Base-by-base conservation (phyloP, 805 yeast genomes). In the Saturnispora galanensis region DNA sequence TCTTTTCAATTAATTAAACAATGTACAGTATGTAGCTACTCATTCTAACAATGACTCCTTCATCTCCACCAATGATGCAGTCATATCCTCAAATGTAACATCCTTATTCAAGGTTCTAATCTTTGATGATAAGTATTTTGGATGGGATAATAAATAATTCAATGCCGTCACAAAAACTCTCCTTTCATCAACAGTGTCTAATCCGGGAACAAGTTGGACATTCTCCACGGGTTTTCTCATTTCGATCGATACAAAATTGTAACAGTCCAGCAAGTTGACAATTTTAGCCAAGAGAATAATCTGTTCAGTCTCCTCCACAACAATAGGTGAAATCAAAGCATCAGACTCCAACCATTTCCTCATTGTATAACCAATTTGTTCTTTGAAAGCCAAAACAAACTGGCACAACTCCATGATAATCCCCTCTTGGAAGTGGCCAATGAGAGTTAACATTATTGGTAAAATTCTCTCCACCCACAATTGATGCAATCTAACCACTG, bases 381-480 rank as follows among this genome's bases (percentile, higher is more conserved):
- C 71, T 10, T 73, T 65, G 60, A 84, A 89, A 30, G 76, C 70
- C 16, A 73, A 67, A 3, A 80, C 67, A 49, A 86, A 83, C 38
- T 76, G 64, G 47, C 82, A 73, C 7, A 79, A 64, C 46, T 86
- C 93, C 2, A 86, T 79, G 1, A 81, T 52, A 2, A 82, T 67
- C 36, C 76, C 69, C 1, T 71, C 71, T 1, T 90, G 90, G 47
- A 87, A 75, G 40, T 71, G 73, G 26, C 79, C 69, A 34, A 86
- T 56, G 12, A 85, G 61, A 1, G 75, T 66, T 41, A 85, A 63
- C 16, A 83, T 64, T 5, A 85, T 74, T 0, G 93, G 79, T 29
- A 89, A 66, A 13, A 89, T 63, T 1, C 96, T 95, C 54, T 81
- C 78, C n/a, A 78, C 73, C 97, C 97, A 89, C n/a, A 84, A 66